Percentiles rank a stretch among this genome's conserved stretches.
Evolutionary conservation across 2,329 filamentous ascomycete genomes (phyloP).

Genomic region (Geoglossum cookeanum): DNA sequence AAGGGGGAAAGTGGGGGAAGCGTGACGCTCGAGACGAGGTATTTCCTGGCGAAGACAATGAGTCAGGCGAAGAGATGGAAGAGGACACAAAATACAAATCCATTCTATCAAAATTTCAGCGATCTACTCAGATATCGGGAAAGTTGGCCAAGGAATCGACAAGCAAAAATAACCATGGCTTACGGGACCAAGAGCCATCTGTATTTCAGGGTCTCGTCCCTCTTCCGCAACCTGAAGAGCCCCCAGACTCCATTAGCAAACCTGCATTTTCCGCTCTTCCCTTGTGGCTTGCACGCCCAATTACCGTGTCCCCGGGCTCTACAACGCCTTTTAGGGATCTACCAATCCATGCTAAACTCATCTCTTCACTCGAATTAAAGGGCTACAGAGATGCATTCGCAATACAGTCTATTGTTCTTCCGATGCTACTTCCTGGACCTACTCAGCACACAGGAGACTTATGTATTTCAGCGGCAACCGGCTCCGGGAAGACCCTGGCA

Average conservation of each 20-base stretch:
- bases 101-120: constrained; percentile 27
- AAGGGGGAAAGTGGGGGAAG: neutral
- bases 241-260: constrained; percentile 34
- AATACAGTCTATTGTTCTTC: constrained; percentile 62
- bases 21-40: neutral
- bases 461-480: constrained; percentile 80
- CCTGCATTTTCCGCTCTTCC: constrained; percentile 65
- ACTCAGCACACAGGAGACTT: constrained; percentile 52
- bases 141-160: constrained; percentile 6
- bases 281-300: constrained; percentile 58
- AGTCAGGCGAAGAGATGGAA: neutral
- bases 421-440: constrained; percentile 51
- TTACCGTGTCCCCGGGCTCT: constrained; percentile 43
- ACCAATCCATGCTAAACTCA: constrained; percentile 39
- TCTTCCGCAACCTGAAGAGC: constrained; percentile 56
- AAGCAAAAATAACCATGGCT: constrained; percentile 10
- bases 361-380: constrained; percentile 44
- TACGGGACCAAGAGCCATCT: constrained; percentile 12
- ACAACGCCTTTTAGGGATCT: constrained; percentile 43
- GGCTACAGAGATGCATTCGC: constrained; percentile 56
- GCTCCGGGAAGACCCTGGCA: constrained; percentile 85
- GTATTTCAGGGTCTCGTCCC: constrained; percentile 57
- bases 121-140: constrained; percentile 16
- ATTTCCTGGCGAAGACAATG: neutral
- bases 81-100: constrained; percentile 13